Percentiles rank a stretch among this genome's conserved stretches.
Conservation (phyloP, 805 yeast species). For the Yamadazyma akitaensis region DNA sequence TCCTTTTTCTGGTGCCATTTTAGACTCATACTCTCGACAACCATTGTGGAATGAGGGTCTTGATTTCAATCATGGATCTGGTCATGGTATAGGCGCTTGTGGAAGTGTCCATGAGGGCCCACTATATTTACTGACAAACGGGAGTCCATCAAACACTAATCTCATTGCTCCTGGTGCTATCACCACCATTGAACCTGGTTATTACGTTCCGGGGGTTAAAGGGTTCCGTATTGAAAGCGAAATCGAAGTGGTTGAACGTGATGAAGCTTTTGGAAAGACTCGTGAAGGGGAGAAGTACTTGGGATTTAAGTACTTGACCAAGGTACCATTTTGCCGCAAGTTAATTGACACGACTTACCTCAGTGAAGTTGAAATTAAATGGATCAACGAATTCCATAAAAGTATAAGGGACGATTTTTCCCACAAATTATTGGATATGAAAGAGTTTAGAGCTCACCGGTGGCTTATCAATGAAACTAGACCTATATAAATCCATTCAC, state of each 20-base stretch:
- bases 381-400: constrained; percentile 40
- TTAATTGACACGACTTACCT: constrained; percentile 33
- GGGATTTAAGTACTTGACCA: constrained; percentile 40
- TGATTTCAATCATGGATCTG: constrained; percentile 92
- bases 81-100: constrained; percentile 94
- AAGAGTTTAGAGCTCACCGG: constrained; percentile 54
- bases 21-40: constrained; percentile 82
- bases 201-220: constrained; percentile 81
- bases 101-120: constrained; percentile 96
- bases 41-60: constrained; percentile 78
- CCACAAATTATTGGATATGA: constrained; percentile 45
- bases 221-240: constrained; percentile 92
- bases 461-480: constrained; percentile 74
- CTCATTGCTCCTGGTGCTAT: constrained; percentile 58
- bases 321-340: constrained; percentile 50
- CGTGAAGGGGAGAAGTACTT: constrained; percentile 28
- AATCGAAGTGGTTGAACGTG: constrained; percentile 51
- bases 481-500: constrained; percentile 17
- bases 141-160: constrained; percentile 48
- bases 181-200: constrained; percentile 92
- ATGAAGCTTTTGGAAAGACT: constrained; percentile 36
- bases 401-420: constrained; percentile 31
- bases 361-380: constrained; percentile 26
- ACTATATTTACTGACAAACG: constrained; percentile 65
- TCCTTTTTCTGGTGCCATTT: constrained; percentile 67